These are phyloP conservation scores for Coccomyxa sp. DNA, from an alignment of 139 green algal genomes.

Conservation along the genomic window DNA sequence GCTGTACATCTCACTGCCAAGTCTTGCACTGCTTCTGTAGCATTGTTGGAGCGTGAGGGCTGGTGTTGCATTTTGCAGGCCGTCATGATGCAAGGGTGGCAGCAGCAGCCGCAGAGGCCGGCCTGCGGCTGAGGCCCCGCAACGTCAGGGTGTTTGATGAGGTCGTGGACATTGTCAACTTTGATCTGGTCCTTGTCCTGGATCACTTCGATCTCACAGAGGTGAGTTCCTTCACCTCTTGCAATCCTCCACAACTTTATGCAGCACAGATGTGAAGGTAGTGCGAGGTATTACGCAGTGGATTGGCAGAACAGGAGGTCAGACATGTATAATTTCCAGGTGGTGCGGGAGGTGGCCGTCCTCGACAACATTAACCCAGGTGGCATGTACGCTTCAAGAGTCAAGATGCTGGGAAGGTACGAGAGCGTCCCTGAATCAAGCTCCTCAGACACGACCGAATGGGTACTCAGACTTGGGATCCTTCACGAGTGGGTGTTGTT, in stretches of 20 bases:
- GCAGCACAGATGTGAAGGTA: too few relatives aligned
- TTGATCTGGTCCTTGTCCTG: conserved; percentile 60
- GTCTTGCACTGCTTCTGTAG: too few relatives aligned
- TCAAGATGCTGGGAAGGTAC: conserved; percentile 30
- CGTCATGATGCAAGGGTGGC: conserved; percentile 23
- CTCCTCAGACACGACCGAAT: too few relatives aligned
- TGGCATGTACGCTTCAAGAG: conserved; percentile 26
- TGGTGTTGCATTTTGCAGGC: too few relatives aligned
- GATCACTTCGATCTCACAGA: conserved; percentile 48
- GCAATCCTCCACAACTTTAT: too few relatives aligned
- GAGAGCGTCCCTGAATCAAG: too few relatives aligned
- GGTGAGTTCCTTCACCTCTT: conserved; percentile 24
- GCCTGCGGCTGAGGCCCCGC: conserved; percentile 12
- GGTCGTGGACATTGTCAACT: conserved; percentile 38
- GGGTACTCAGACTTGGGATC: too few relatives aligned
- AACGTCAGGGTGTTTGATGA: conserved; percentile 37
- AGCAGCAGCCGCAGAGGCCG: conserved; percentile 1
- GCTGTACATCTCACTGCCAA: too few relatives aligned
- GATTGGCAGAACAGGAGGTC: too few relatives aligned
- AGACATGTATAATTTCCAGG: conserved; percentile 8
- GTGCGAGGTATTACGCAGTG: too few relatives aligned
- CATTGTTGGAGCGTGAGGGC: too few relatives aligned
- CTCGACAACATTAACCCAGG: conserved; percentile 51
- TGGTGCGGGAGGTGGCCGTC: conserved; percentile 39
- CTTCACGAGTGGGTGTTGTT: too few relatives aligned